Percentiles rank a stretch among this genome's conserved stretches.
Conservation (phyloP, 1,284 basidiomycete genomes). For the Tremellales sp. region DNA sequence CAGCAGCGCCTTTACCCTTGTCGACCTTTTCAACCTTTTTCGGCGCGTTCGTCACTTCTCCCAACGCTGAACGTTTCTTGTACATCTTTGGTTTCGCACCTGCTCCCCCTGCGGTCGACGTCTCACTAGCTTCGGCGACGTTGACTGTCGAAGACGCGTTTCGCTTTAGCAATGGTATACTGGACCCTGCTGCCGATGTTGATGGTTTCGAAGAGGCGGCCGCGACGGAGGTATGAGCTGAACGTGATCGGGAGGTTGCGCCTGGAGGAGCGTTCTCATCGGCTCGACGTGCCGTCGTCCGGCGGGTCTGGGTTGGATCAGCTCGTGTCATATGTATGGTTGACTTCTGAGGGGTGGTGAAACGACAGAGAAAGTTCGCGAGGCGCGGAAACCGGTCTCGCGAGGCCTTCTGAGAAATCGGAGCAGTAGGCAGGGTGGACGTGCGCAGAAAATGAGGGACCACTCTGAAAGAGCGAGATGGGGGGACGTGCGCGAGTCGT, state of each 20-base stretch:
- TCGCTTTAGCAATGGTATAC: constrained; percentile 41
- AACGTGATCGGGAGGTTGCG: constrained; percentile 22
- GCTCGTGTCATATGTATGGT: background rate
- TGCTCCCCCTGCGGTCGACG: constrained; percentile 10
- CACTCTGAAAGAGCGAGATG: too few relatives aligned
- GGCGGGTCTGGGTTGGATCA: constrained; percentile 35
- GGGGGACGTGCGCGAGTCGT: too few relatives aligned
- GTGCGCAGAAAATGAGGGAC: too few relatives aligned
- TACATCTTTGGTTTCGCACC: too few relatives aligned
- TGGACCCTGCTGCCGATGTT: too few relatives aligned
- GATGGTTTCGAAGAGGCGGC: constrained; percentile 17
- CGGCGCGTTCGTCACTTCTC: constrained; percentile 39
- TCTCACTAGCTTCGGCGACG: constrained; percentile 9
- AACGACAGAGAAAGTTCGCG: too few relatives aligned
- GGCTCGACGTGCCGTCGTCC: constrained; percentile 24
- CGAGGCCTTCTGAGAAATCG: too few relatives aligned
- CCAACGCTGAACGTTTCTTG: constrained; percentile 39
- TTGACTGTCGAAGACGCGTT: constrained; percentile 15
- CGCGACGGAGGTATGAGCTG: constrained; percentile 8
- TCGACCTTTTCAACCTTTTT: constrained; percentile 12
- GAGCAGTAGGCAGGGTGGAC: too few relatives aligned
- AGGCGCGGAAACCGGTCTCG: too few relatives aligned
- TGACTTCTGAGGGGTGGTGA: too few relatives aligned
- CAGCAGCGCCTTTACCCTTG: constrained; percentile 17
- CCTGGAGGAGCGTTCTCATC: constrained; percentile 45